These are phyloP conservation scores for Tuctoria greenei DNA, from an alignment of 176 grass and related monocot genomes.

Conservation along the genomic window DNA sequence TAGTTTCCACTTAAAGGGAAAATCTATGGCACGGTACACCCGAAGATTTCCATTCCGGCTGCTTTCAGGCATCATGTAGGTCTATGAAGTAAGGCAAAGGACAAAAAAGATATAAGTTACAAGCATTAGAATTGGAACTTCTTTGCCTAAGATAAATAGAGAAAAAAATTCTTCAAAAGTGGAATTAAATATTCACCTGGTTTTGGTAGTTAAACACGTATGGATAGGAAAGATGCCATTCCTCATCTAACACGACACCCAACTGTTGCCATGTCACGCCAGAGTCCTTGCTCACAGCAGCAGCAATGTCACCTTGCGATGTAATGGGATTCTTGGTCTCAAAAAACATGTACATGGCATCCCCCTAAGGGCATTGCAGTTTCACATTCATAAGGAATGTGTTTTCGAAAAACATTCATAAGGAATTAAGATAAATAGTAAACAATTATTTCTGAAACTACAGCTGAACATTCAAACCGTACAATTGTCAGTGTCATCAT, in stretches of 20 bases:
- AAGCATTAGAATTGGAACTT: slow-evolving; percentile 4
- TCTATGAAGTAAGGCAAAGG: slow-evolving; percentile 38
- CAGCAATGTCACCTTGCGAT: slow-evolving; percentile 83
- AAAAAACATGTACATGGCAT: slow-evolving; percentile 77
- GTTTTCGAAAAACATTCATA: too few relatives aligned
- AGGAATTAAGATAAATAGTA: neutral
- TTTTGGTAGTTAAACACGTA: slow-evolving; percentile 66
- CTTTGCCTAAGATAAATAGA: neutral
- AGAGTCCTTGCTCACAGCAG: slow-evolving; percentile 72
- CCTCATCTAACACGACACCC: slow-evolving; percentile 78
- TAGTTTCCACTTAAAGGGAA: slow-evolving; percentile 71
- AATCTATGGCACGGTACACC: slow-evolving; percentile 66
- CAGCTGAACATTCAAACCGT: neutral
- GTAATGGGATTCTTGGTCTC: slow-evolving; percentile 76
- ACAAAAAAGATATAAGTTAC: neutral
- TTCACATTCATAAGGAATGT: neutral
- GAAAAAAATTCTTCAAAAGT: neutral
- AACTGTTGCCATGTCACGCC: slow-evolving; percentile 77
- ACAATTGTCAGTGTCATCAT: neutral
- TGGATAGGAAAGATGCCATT: slow-evolving; percentile 94
- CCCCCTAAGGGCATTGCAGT: slow-evolving; percentile 47
- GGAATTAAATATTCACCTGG: slow-evolving; percentile 41
- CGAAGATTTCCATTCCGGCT: slow-evolving; percentile 71
- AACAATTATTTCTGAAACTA: neutral
- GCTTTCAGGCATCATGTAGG: slow-evolving; percentile 95